Evolutionary conservation across 2,329 filamentous ascomycete genomes (phyloP), one percentile per base, ranked within the genome.

Genomic region (Paecilomyces sp.): DNA sequence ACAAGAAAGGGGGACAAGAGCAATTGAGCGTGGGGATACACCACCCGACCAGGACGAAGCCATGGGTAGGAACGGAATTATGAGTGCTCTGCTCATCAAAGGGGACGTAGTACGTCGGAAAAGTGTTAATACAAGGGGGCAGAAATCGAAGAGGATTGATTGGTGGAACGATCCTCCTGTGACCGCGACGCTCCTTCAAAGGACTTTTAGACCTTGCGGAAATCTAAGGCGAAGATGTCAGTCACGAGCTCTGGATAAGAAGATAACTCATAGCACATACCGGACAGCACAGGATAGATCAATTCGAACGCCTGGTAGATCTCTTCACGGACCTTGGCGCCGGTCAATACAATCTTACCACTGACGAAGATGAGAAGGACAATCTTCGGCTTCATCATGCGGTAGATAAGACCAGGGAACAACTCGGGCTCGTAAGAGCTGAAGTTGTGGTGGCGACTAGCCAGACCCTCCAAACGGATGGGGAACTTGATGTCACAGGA

Each of bases 331-430:
- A 97, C 92, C 76, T 99, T 97, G 67, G 94, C 94, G 72, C 94
- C 94, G 51, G 94, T 97, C 74, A 97, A 84, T 71, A 97, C 94
- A 63, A 97, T 97, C 85, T 97, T 97, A 72, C 93, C 94, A 71
- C 89, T 94, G 71, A 97, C 93, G 81, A 97, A 97, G 77, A 99
- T 97, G 73, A 97, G 82, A 28, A 97, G 87, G 58, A 97, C 93
- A 67, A 97, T 96, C 87, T 97, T 97, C 22, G 94, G 94, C 83
- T 97, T 97, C 83, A 97, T 97, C 94, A 99, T 99, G 76, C 94
- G 92, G 80, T 99, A 99, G 80, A 99, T 99, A 57, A 99, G 88
- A 86, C 94, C 94, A 71, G 94, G 94, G 85, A 97, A 99, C 75
- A 99, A 78, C 75, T 99, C 94, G 67, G 94, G 94, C 78, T 99